Conservation (phyloP, 2,329 filamentous ascomycete species). For the Eutypella sp. region DNA sequence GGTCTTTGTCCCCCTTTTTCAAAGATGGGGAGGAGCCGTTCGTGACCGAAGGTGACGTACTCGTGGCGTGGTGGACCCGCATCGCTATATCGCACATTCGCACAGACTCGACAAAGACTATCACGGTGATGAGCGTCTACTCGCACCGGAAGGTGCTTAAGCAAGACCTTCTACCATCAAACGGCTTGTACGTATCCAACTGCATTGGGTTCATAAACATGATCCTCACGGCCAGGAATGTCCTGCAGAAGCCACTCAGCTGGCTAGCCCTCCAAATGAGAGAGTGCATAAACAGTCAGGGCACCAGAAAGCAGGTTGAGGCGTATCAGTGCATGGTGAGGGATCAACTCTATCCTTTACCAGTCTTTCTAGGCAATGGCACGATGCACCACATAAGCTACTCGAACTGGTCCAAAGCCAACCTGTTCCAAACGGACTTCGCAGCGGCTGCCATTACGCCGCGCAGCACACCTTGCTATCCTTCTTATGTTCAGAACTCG, state of each 20-base stretch:
- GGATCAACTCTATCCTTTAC: constrained; percentile 16
- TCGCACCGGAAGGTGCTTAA: constrained; percentile 22
- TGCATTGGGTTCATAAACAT: constrained; percentile 22
- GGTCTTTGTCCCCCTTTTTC: constrained; percentile 36
- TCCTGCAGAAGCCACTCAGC: constrained; percentile 26
- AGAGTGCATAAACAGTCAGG: constrained; percentile 24
- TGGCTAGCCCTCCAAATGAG: constrained; percentile 25
- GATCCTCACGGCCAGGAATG: constrained; percentile 15
- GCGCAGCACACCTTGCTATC: constrained; percentile 6
- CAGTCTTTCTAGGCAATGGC: constrained; percentile 26
- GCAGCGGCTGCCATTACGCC: constrained; percentile 13
- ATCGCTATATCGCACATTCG: constrained; percentile 21
- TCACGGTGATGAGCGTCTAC: constrained; percentile 29
- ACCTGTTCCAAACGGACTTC: constrained; percentile 24
- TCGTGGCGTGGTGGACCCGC: constrained; percentile 32
- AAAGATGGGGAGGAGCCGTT: constrained; percentile 21
- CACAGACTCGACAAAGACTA: constrained; percentile 12
- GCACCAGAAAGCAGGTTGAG: constrained; percentile 29
- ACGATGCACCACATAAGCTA: constrained; percentile 27
- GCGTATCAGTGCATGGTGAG: constrained; percentile 25
- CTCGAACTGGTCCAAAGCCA: constrained; percentile 29
- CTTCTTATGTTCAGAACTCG: constrained; percentile 21
- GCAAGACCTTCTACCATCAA: constrained; percentile 15
- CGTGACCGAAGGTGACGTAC: constrained; percentile 33
- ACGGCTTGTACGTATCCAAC: constrained; percentile 26